Evolutionary conservation across 345 rosid species (phyloP).

Genomic region (Limnanthes douglasii): DNA sequence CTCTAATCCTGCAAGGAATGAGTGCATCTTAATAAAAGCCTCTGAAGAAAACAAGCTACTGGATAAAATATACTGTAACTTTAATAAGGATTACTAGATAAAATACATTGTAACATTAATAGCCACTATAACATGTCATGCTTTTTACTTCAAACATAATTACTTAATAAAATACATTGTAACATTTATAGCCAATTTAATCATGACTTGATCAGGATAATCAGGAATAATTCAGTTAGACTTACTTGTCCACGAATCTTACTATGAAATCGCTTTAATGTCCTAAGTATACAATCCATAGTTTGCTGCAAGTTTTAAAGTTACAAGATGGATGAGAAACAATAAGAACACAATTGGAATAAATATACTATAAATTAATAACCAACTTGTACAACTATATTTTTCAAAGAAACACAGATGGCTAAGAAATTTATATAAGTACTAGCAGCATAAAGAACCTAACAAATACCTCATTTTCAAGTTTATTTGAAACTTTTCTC

Average conservation of each 20-base stretch:
- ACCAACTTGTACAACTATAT: neutral
- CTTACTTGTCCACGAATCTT: slow-evolving; percentile 53
- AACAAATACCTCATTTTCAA: no score
- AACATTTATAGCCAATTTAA: neutral
- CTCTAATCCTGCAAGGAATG: slow-evolving; percentile 28
- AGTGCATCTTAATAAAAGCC: neutral
- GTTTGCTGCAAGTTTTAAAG: slow-evolving; percentile 62
- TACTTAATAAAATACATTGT: neutral
- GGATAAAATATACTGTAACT: slow-evolving; percentile 19
- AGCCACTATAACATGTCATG: neutral
- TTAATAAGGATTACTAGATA: slow-evolving; percentile 33
- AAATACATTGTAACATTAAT: slow-evolving; percentile 37
- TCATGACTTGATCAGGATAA: neutral
- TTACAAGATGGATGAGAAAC: no score
- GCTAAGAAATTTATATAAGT: no score
- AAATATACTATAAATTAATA: neutral
- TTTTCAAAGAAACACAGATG: no score
- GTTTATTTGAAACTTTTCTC: no score
- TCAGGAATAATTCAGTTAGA: no score
- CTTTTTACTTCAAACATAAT: neutral
- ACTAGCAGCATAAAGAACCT: no score
- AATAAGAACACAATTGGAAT: no score
- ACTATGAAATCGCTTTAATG: slow-evolving; percentile 53
- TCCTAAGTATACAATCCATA: slow-evolving; percentile 55
- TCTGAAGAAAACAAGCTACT: neutral